These are phyloP conservation scores for Dactylellina haptotyla DNA, from an alignment of 2,329 filamentous ascomycete genomes.

Conservation along the genomic window DNA sequence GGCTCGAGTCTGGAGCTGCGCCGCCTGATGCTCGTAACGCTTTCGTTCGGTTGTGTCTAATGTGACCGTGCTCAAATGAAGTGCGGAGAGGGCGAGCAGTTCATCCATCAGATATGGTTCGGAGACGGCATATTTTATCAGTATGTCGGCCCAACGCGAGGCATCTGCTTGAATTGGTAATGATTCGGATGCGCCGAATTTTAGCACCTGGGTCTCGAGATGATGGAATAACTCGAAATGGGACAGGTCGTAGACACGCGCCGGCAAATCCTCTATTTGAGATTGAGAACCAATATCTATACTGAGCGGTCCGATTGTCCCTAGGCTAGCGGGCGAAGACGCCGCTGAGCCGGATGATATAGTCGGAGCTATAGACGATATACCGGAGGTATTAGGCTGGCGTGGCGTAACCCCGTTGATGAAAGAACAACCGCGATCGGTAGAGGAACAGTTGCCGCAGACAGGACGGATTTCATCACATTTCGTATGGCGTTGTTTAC, in stretches of 20 bases:
- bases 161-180: no score
- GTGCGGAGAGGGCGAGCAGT: background rate
- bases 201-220: background rate
- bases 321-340: background rate
- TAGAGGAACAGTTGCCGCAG: background rate
- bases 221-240: constrained; percentile 1
- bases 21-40: background rate
- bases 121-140: background rate
- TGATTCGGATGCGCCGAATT: no score
- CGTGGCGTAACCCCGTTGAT: background rate
- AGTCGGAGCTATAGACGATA: background rate
- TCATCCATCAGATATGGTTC: constrained; percentile 10
- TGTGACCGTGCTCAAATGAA: background rate
- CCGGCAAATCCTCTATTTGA: background rate
- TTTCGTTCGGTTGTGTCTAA: background rate
- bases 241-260: background rate
- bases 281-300: background rate
- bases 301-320: background rate
- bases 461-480: background rate
- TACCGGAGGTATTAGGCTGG: background rate
- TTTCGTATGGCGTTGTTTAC: background rate
- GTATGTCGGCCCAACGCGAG: background rate
- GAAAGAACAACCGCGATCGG: background rate
- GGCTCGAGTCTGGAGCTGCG: background rate
- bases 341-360: background rate